Evolutionary conservation across 495 filamentous ascomycete species (phyloP), one percentile per base, ranked within the genome.

Genomic region (Pyronema omphalodes): DNA sequence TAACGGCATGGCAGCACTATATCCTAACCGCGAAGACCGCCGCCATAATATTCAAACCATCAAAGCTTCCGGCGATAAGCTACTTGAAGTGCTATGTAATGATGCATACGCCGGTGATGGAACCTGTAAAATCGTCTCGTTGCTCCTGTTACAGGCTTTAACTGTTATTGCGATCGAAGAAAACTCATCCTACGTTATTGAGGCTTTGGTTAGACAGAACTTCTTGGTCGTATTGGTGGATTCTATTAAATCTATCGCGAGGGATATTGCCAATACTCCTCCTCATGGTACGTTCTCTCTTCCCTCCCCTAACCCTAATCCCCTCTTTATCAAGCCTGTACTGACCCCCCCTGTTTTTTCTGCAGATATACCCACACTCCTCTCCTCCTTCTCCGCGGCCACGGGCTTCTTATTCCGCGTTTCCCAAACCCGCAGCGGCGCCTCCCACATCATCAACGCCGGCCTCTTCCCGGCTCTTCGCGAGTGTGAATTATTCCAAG

Each of bases 181-280:
- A 54, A 73, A 78, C 19, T 80, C 80, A 7, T 72, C 70, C 46
- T 76, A 82, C 56, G 72, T 95, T 45, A 75, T 93, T 18, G 87
- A 94, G 33, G 66, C 80, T 7, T 75, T 99, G 45, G 79, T 81
- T 50, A 77, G 82, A 44, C 77, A 93, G 14, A 95, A 95, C 66
- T 95, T 95, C 69, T 74, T 95, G 44, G 81, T 79, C 40, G 77
- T 96, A 7, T 77, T 95, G 55, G 78, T 96, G 44, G 89, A 95
- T 66, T 79, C 80, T 19, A 77, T 94, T 56, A 78, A 81, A 58
- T 72, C 73, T 46, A 75, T 94, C 44, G 74, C 84, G 9, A 56
- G 69, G 6, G 88, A 94, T 17, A 15, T 84, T 19, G 65, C 61
- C 44, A 70, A 72, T 60, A 70, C 75, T 1, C 6, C 70, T 63